A percentile compares a stretch with the other conserved stretches of the same genome.
Evolutionary conservation across 495 filamentous ascomycete genomes (phyloP).

Genomic region (Podospora conica): DNA sequence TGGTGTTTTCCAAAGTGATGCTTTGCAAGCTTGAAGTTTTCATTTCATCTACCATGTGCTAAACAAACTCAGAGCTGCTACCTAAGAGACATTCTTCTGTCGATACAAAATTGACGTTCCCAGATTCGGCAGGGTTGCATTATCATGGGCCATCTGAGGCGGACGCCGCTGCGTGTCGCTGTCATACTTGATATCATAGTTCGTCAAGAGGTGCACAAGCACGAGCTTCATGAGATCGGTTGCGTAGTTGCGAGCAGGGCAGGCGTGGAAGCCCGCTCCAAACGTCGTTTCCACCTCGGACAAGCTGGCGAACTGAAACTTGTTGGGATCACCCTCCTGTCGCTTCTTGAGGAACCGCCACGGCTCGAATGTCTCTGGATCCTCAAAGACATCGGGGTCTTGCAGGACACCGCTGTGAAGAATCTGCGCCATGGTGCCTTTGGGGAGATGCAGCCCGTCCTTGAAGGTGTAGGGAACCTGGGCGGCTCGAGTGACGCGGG

Average conservation of each 20-base stretch:
- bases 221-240: slow-evolving; percentile 41
- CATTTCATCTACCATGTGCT: not conserved
- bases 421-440: slow-evolving; percentile 24
- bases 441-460: slow-evolving; percentile 33
- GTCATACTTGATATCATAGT: slow-evolving; percentile 37
- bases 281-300: slow-evolving; percentile 38
- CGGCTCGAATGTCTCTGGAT: slow-evolving; percentile 46
- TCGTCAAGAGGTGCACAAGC: slow-evolving; percentile 33
- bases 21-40: not conserved
- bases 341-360: slow-evolving; percentile 46
- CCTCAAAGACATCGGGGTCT: slow-evolving; percentile 22
- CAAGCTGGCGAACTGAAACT: slow-evolving; percentile 42
- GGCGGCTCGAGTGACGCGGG: slow-evolving; percentile 3
- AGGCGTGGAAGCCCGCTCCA: slow-evolving; percentile 43
- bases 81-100: not conserved
- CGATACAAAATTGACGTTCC: slow-evolving; percentile 3
- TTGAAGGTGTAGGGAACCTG: slow-evolving; percentile 29
- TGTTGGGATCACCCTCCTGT: slow-evolving; percentile 30
- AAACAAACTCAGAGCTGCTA: not conserved
- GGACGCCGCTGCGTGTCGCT: slow-evolving; percentile 3
- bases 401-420: slow-evolving; percentile 26
- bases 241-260: slow-evolving; percentile 44
- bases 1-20: not conserved
- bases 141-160: slow-evolving; percentile 1
- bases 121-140: not conserved